Evolutionary conservation across 257 asterid species (phyloP).

Genomic region (Capsicum rhomboideum): DNA sequence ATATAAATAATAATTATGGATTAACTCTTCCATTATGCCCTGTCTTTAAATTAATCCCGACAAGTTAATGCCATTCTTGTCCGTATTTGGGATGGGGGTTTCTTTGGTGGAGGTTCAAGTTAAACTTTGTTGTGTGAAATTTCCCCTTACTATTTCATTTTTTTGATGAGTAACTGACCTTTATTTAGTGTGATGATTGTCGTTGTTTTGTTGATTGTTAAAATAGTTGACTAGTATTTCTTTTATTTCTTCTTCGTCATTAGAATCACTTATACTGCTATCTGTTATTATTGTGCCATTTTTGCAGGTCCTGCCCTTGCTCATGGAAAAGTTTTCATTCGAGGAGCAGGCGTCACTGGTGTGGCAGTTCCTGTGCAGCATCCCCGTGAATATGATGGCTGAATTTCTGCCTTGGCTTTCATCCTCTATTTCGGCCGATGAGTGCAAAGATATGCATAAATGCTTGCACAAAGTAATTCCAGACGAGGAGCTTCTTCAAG

Average conservation of each 20-base stretch:
- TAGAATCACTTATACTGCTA: not conserved
- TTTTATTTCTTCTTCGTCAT: not conserved
- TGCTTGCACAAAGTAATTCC: constrained; percentile 85
- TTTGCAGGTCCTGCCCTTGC: constrained; percentile 78
- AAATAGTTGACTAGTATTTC: not conserved
- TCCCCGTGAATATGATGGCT: constrained; percentile 98
- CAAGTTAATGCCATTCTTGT: not conserved
- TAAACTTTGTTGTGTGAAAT: not conserved
- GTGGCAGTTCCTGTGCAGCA: constrained; percentile 97
- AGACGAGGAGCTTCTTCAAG: constrained; percentile 77
- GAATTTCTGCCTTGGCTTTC: constrained; percentile 99
- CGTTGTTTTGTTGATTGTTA: not conserved
- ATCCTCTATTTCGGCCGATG: constrained; percentile 74
- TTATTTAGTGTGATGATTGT: not conserved
- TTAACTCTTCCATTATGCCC: no score
- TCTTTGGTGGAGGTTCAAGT: not conserved
- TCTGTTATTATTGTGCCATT: constrained; percentile 5
- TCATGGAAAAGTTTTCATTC: constrained; percentile 75
- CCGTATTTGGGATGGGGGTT: not conserved
- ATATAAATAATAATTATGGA: not conserved
- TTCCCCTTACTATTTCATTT: not conserved
- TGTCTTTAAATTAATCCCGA: not conserved
- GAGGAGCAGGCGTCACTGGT: constrained; percentile 97
- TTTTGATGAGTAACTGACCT: constrained; percentile 1
- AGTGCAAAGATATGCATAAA: constrained; percentile 78